These are phyloP conservation scores for Candida easanensis DNA, from an alignment of 805 yeast species.

Conservation along the genomic window DNA sequence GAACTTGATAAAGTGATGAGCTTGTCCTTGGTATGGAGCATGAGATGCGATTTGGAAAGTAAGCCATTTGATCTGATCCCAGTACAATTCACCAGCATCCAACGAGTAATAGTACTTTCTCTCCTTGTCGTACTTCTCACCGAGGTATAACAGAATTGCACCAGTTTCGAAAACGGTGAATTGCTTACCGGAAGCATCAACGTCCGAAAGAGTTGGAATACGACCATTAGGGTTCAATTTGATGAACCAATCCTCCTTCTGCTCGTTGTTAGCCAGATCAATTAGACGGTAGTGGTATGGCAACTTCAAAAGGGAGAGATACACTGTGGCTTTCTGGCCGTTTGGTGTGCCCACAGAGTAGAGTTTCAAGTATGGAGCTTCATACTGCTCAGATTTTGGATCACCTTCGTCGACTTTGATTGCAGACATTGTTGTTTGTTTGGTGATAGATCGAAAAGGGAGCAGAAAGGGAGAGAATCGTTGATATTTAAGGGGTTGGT, in stretches of 20 bases:
- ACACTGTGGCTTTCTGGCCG: constrained; percentile 38
- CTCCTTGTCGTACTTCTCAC: constrained; percentile 58
- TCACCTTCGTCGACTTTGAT: constrained; percentile 26
- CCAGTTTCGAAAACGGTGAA: constrained; percentile 55
- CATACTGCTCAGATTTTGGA: constrained; percentile 29
- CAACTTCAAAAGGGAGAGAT: constrained; percentile 32
- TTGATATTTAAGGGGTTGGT: too few relatives aligned
- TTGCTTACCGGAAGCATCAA: constrained; percentile 36
- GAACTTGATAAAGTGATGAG: constrained; percentile 41
- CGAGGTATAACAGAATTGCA: constrained; percentile 57
- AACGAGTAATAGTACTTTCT: constrained; percentile 36
- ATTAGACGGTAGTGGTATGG: constrained; percentile 36
- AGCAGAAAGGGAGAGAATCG: too few relatives aligned
- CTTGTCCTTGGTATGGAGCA: constrained; percentile 67
- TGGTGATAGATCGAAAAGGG: too few relatives aligned
- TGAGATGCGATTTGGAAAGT: constrained; percentile 57
- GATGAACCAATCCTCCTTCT: constrained; percentile 56
- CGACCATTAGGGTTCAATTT: constrained; percentile 61
- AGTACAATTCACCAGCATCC: constrained; percentile 41
- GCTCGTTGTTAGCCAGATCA: constrained; percentile 41
- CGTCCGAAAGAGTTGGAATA: constrained; percentile 52
- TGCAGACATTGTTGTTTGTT: neutral
- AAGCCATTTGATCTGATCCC: constrained; percentile 50
- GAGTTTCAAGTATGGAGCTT: constrained; percentile 42
- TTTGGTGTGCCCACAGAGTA: constrained; percentile 44